Percentiles rank a stretch among this genome's conserved stretches.
These are phyloP conservation scores for Batrachochytrium dendrobatidis DNA, from an alignment of 371 early-diverging fungal species.

Conservation along the genomic window DNA sequence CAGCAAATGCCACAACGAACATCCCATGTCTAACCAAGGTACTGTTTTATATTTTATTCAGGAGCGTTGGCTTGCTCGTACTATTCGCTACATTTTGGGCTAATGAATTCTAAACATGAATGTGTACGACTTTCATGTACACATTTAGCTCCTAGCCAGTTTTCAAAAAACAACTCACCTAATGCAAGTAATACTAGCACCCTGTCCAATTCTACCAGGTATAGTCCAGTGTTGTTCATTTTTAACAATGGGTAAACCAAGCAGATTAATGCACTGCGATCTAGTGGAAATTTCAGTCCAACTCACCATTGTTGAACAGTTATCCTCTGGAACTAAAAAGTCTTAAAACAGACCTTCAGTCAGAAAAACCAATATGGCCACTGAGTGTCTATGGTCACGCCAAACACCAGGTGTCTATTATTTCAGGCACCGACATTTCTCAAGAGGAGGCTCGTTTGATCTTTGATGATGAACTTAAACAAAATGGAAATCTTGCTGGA, in stretches of 20 bases:
- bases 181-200: neutral
- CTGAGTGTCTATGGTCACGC: neutral
- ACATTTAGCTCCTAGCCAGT: neutral
- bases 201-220: neutral
- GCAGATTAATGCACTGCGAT: neutral
- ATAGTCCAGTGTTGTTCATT: neutral
- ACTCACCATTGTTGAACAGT: neutral
- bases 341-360: neutral
- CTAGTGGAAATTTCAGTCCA: neutral
- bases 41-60: neutral
- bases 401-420: neutral
- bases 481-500: neutral
- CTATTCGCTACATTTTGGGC: neutral
- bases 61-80: neutral
- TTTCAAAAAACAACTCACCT: neutral
- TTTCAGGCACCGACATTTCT: neutral
- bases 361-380: neutral
- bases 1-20: slow-evolving; percentile 1
- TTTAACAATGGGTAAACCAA: neutral
- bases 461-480: neutral
- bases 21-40: neutral
- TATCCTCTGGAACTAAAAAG: neutral
- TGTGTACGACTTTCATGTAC: neutral
- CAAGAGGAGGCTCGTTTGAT: neutral
- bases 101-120: neutral